Conservation (phyloP, 2,329 filamentous ascomycete genomes). For the Fusarium dlaminii region DNA sequence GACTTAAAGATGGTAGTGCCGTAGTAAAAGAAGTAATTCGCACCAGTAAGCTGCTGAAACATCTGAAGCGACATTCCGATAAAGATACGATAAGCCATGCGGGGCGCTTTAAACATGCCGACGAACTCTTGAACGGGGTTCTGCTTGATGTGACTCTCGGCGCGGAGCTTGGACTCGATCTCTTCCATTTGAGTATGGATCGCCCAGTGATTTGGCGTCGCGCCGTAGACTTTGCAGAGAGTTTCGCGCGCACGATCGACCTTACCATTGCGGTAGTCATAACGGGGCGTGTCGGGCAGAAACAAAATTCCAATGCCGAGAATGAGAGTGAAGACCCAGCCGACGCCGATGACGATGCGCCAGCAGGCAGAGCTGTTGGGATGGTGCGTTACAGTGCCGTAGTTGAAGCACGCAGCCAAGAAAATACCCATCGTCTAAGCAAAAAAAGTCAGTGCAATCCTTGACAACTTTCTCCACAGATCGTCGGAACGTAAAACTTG, state of each 20-base stretch:
- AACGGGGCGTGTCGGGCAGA: conserved; percentile 64
- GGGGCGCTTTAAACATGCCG: conserved; percentile 70
- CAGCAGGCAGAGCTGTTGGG: conserved; percentile 61
- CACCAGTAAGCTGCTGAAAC: conserved; percentile 74
- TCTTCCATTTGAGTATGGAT: conserved; percentile 62
- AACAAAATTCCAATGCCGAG: conserved; percentile 60
- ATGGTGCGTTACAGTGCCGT: conserved; percentile 63
- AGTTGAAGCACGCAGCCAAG: conserved; percentile 68
- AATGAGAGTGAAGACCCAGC: conserved; percentile 60
- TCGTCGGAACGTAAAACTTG: background rate
- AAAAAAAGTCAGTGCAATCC: background rate
- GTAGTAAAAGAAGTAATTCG: conserved; percentile 75
- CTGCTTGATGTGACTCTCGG: conserved; percentile 54
- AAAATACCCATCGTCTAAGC: conserved; percentile 65
- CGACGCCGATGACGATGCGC: conserved; percentile 67
- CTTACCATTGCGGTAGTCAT: conserved; percentile 58
- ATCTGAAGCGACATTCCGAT: conserved; percentile 70
- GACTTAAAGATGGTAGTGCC: conserved; percentile 62
- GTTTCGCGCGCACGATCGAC: conserved; percentile 58
- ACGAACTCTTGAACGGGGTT: conserved; percentile 58
- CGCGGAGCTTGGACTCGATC: conserved; percentile 62
- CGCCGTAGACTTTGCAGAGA: conserved; percentile 59
- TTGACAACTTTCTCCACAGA: background rate
- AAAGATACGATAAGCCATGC: conserved; percentile 70
- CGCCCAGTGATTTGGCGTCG: conserved; percentile 53